Evolutionary conservation across 2,329 filamentous ascomycete species (phyloP), one percentile per base, ranked within the genome.

Genomic region (Epichloe sp.): DNA sequence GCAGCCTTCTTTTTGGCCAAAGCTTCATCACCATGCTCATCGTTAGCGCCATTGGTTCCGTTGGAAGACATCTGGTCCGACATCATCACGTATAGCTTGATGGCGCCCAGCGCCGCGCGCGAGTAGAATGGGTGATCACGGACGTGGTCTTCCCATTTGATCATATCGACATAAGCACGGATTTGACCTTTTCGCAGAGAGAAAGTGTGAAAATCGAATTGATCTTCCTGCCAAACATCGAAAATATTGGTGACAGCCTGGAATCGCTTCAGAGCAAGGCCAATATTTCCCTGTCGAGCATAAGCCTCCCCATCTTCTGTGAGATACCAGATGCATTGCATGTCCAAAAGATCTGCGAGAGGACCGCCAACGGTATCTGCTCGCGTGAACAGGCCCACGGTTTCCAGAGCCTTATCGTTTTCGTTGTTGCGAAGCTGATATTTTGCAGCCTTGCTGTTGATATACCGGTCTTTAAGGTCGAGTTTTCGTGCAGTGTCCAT

Each of bases 171-270:
- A 64, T 98, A 98, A 1, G 93, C 87, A 52, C 91, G 78, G 54
- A 97, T 88, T 74, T 95, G 91, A 14, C 94, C 94, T 68, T 97
- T 98, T 19, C 93, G 78, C n/a, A 98, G 74, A 19, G 89, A 96
- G 69, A 98, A 98, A 65, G 82, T 88, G 74, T 98, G 94, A 74
- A 98, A 98, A 66, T 98, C 93, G 61, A 97, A 96, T 63, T 98
- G 93, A 60, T 98, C 93, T 65, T 98, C 94, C 64, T 95, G 86
- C 93, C 93, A 98, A 19, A 88, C 82, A 58, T 97, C 91, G 62
- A 98, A 98, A 57, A 98, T 94, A 68, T 87, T 88, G 65, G 85
- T 84, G 52, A 98, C 80, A 21, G 87, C 77, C 57, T 90, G 87
- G 68, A 96, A 91, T 47, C 94, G 82, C 74, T 98, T 98, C 49